Evolutionary conservation across 1,284 basidiomycete genomes (phyloP).

Genomic region (Rhodotorula sp.): DNA sequence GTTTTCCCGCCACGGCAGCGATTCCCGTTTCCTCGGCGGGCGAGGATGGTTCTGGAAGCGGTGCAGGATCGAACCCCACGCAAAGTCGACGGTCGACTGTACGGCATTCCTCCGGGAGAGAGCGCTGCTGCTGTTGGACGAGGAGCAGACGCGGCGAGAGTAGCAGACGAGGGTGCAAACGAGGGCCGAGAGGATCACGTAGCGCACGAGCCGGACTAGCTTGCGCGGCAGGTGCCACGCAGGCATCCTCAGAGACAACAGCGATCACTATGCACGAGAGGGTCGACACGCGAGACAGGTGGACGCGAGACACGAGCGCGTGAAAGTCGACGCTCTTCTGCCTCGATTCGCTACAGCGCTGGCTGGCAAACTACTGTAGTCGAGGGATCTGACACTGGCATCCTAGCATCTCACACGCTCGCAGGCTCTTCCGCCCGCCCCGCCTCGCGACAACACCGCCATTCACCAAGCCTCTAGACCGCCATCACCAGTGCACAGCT

Average conservation of each 20-base stretch:
- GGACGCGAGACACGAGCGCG: too few species aligned
- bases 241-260: conserved; percentile 2
- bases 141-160: conserved; percentile 5
- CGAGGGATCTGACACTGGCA: too few species aligned
- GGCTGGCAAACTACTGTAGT: too few species aligned
- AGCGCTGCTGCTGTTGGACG: neutral
- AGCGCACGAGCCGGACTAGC: conserved; percentile 6
- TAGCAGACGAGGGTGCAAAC: conserved; percentile 15
- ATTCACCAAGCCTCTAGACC: too few species aligned
- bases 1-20: neutral
- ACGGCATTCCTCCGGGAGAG: neutral
- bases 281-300: neutral
- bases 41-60: conserved; percentile 38
- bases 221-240: conserved; percentile 20
- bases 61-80: conserved; percentile 36
- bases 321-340: too few species aligned
- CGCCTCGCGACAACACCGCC: too few species aligned
- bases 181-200: conserved; percentile 13
- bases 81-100: conserved; percentile 19
- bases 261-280: neutral
- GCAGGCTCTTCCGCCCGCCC: too few species aligned
- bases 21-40: neutral
- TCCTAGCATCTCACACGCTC: too few species aligned
- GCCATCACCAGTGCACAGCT: too few species aligned
- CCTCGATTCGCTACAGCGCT: too few species aligned